phyloP scores from a whole-genome alignment of 805 yeast genomes.

The Wickerhamomyces mucosus region DNA sequence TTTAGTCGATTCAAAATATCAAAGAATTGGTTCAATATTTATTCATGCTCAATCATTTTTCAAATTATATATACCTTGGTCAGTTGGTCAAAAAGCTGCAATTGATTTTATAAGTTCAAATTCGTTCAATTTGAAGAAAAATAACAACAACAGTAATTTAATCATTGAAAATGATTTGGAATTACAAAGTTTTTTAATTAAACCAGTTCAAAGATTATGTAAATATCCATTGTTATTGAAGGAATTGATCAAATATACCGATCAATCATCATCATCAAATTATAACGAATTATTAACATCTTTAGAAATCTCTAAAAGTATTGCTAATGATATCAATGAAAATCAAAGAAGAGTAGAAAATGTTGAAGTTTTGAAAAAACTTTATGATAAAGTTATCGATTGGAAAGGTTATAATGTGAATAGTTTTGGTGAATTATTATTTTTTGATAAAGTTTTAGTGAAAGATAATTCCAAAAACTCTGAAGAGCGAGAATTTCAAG shows the following conservation, averaged over 20 bases:
- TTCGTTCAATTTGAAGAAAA: too few relatives aligned
- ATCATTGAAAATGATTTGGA: slow-evolving; percentile 81
- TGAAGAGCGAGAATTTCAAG: slow-evolving; percentile 78
- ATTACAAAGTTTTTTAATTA: slow-evolving; percentile 78
- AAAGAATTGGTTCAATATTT: slow-evolving; percentile 83
- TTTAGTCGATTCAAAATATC: slow-evolving; percentile 59
- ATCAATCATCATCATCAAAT: slow-evolving; percentile 33
- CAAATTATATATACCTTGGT: slow-evolving; percentile 88
- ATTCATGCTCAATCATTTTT: slow-evolving; percentile 80
- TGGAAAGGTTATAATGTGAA: slow-evolving; percentile 85
- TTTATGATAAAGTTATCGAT: slow-evolving; percentile 68
- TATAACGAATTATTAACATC: slow-evolving; percentile 67
- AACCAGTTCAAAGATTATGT: slow-evolving; percentile 95
- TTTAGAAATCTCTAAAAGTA: slow-evolving; percentile 63
- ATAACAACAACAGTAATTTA: slow-evolving; percentile 42
- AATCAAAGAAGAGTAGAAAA: slow-evolving; percentile 91
- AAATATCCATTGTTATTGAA: slow-evolving; percentile 80
- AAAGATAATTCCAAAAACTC: slow-evolving; percentile 43
- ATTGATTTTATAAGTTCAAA: slow-evolving; percentile 65
- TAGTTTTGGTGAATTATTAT: slow-evolving; percentile 78
- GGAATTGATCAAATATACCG: slow-evolving; percentile 63
- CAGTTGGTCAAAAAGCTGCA: slow-evolving; percentile 82
- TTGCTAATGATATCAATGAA: slow-evolving; percentile 84
- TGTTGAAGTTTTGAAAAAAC: slow-evolving; percentile 54
- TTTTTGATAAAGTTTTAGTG: slow-evolving; percentile 62